A percentile compares a stretch with the other conserved stretches of the same genome.
Conservation (phyloP, 768 basidiomycete species). For the Termitomyces sp. region DNA sequence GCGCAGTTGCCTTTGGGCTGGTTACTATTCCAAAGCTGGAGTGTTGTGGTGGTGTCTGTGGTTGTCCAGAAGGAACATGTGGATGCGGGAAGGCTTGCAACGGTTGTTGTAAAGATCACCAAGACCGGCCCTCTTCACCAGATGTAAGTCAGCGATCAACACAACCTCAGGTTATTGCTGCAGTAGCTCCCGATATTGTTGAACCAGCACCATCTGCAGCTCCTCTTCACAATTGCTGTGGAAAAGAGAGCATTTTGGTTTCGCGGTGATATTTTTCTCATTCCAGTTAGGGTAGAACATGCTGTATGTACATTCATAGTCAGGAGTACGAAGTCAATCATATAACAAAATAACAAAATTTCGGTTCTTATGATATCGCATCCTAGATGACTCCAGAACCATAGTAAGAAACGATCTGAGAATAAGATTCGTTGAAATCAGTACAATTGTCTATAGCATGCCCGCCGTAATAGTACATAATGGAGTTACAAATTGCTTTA, state of each 20-base stretch:
- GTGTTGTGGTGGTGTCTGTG: conserved; percentile 60
- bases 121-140: not conserved
- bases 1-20: conserved; percentile 37
- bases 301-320: not conserved
- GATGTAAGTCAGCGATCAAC: not conserved
- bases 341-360: not conserved
- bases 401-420: not conserved
- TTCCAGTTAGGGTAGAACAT: not conserved
- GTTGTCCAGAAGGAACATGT: conserved; percentile 49
- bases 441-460: not conserved
- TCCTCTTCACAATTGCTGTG: conserved; percentile 24
- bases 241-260: conserved; percentile 11
- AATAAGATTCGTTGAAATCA: not conserved
- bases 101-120: conserved; percentile 42
- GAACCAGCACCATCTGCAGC: not conserved
- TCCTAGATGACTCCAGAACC: not conserved
- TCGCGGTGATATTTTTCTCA: not conserved
- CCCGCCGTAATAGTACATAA: not conserved
- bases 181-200: not conserved
- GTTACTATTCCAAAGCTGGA: conserved; percentile 60
- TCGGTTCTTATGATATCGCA: not conserved
- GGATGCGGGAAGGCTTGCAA: conserved; percentile 51
- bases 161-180: not conserved
- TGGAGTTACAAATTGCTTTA: not conserved
- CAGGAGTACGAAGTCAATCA: not conserved